Base-by-base conservation (phyloP, 2,329 filamentous ascomycete species). In the Penicillium olsonii region DNA sequence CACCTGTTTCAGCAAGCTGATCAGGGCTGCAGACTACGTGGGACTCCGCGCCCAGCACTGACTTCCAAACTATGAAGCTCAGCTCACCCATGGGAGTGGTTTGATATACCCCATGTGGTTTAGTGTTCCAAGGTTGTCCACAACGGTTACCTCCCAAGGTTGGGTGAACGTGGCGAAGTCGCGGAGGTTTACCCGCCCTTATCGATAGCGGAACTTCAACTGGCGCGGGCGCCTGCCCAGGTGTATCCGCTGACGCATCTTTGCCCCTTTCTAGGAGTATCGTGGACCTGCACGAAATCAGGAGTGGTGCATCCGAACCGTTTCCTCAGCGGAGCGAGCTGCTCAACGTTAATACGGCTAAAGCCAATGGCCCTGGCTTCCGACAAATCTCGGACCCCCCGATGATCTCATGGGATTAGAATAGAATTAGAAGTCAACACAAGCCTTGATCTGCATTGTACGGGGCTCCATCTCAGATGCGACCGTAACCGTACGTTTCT, bases 161-260 rank as follows among this genome's bases (percentile, higher is more conserved):
- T 44, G 20, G 39, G 48, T 52, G 7, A 57, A 57, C 55, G 57
- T 59, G 57, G 57, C 53, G 37, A 55, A 56, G 56, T 52, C 44
- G 56, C 37, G 55, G 57, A 57, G 55, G 26, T 41, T 29, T 31
- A 18, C 33, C 34, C 35, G 15, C 5, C 8, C 22, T 45, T 35
- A 40, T 40, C 35, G 27, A 42, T 45, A 43, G 19, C 12, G 20
- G 15, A 42, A 34, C 15, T 39, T 18, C 26, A 14, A n/a, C n/a
- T 42, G n/a, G n/a, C n/a, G n/a, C n/a, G n/a, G n/a, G n/a, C n/a
- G n/a, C n/a, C n/a, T n/a, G n/a, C n/a, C n/a, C n/a, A n/a, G n/a
- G n/a, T n/a, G 34, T 18, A 34, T 38, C 5, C 8, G 20, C n/a
- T 42, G 17, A 35, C n/a, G 29, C n/a, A 31, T 4, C 5, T 31